phyloP scores from a whole-genome alignment of 2,329 filamentous ascomycete species.

The Alternaria sp. region DNA sequence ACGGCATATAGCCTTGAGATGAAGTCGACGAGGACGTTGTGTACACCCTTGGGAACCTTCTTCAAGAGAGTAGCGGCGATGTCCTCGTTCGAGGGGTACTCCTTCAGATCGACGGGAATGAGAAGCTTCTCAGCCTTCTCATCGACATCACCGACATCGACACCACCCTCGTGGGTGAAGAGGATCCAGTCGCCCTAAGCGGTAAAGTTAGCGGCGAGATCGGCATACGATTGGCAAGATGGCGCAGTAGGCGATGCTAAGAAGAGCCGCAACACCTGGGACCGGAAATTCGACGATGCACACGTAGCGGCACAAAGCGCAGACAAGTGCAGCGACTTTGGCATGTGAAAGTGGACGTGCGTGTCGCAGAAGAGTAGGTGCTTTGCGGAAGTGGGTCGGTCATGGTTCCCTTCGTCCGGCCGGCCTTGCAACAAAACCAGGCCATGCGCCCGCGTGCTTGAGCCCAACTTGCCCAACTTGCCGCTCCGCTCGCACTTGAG shows the following conservation, averaged over 20 bases:
- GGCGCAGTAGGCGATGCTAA: conserved; percentile 28
- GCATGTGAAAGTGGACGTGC: conserved; percentile 49
- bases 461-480: conserved; percentile 27
- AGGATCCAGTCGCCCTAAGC: conserved; percentile 97
- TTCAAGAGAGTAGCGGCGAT: conserved; percentile 85
- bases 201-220: conserved; percentile 44
- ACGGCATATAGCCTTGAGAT: conserved; percentile 98
- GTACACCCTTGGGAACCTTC: conserved; percentile 92
- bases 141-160: conserved; percentile 98
- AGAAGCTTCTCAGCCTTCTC: conserved; percentile 98
- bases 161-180: conserved; percentile 99
- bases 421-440: conserved; percentile 49
- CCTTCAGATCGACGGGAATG: conserved; percentile 90
- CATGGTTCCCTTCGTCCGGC: conserved; percentile 53
- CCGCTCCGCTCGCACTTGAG: conserved; percentile 24
- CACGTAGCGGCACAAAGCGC: conserved; percentile 25
- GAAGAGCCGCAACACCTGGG: conserved; percentile 49
- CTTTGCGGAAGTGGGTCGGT: conserved; percentile 50
- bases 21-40: conserved; percentile 99
- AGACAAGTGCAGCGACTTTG: conserved; percentile 30
- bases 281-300: conserved; percentile 27
- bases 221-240: conserved; percentile 39
- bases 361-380: conserved; percentile 42
- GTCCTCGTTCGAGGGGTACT: conserved; percentile 96
- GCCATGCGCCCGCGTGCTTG: conserved; percentile 36